These are phyloP conservation scores for Penicillium fuscoglaucum DNA, from an alignment of 2,329 filamentous ascomycete genomes.

Conservation along the genomic window DNA sequence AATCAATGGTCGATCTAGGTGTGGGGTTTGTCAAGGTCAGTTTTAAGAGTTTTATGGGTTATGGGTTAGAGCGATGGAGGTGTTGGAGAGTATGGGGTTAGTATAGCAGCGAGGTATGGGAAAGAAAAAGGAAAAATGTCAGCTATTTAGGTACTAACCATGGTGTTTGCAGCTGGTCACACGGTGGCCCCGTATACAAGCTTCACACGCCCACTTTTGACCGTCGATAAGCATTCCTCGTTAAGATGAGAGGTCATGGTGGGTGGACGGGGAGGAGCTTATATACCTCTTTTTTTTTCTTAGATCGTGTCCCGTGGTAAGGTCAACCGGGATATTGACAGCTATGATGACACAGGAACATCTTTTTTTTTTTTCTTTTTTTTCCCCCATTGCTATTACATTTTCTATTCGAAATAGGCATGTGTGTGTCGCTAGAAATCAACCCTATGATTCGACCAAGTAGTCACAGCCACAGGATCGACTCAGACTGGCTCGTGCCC, in stretches of 20 bases:
- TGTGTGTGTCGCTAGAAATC: conserved; percentile 12
- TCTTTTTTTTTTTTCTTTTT: background rate
- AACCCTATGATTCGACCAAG: conserved; percentile 14
- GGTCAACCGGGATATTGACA: conserved; percentile 4
- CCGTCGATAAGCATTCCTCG: conserved; percentile 76
- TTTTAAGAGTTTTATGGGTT: background rate
- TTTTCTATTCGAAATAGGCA: background rate
- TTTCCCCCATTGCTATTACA: background rate
- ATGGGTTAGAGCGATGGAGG: background rate
- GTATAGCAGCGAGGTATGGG: background rate
- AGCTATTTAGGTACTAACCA: conserved; percentile 61
- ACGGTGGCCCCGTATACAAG: conserved; percentile 93
- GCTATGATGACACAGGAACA: conserved; percentile 11
- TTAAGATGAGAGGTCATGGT: conserved; percentile 16
- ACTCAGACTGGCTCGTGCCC: conserved; percentile 14
- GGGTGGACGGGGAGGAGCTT: conserved; percentile 8
- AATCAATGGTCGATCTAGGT: conserved; percentile 77
- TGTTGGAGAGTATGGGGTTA: background rate
- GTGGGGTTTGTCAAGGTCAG: background rate
- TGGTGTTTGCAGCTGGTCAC: conserved; percentile 95
- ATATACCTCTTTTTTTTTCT: conserved; percentile 21
- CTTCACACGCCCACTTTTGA: conserved; percentile 95
- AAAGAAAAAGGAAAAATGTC: background rate
- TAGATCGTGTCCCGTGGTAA: background rate
- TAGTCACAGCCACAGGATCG: conserved; percentile 25